Conservation (phyloP, 140 eudicot species). For the Cichorium intybus region DNA sequence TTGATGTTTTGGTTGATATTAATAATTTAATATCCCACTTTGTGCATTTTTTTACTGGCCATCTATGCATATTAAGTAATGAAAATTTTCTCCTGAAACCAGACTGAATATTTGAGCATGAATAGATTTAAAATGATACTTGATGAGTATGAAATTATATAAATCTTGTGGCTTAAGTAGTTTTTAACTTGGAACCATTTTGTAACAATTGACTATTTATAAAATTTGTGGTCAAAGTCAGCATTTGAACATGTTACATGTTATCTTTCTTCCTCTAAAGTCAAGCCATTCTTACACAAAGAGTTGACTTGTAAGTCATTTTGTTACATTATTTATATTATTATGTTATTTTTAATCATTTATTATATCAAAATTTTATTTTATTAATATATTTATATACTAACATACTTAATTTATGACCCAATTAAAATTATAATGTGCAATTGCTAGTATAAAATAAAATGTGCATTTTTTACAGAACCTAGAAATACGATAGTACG, state of each 20-base stretch:
- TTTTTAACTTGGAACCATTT: not conserved
- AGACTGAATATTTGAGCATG: no score
- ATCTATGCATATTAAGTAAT: not conserved
- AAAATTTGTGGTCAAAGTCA: not conserved
- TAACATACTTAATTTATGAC: no score
- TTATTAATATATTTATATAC: not conserved
- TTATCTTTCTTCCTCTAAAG: conserved; percentile 3
- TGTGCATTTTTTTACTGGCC: not conserved
- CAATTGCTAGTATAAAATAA: no score
- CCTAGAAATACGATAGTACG: no score
- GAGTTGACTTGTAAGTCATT: conserved; percentile 3
- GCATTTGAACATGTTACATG: conserved; percentile 1
- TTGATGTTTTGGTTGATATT: no score
- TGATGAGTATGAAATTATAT: not conserved
- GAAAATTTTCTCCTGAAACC: no score
- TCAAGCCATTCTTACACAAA: not conserved
- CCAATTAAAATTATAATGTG: no score
- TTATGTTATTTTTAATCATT: no score
- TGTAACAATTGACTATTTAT: not conserved
- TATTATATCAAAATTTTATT: no score
- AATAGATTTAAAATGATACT: not conserved
- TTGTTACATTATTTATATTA: no score
- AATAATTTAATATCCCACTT: no score
- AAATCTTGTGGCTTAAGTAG: not conserved
- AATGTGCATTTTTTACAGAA: no score